Base-by-base conservation (phyloP, 257 asterid genomes). In the Lycium barbarum region DNA sequence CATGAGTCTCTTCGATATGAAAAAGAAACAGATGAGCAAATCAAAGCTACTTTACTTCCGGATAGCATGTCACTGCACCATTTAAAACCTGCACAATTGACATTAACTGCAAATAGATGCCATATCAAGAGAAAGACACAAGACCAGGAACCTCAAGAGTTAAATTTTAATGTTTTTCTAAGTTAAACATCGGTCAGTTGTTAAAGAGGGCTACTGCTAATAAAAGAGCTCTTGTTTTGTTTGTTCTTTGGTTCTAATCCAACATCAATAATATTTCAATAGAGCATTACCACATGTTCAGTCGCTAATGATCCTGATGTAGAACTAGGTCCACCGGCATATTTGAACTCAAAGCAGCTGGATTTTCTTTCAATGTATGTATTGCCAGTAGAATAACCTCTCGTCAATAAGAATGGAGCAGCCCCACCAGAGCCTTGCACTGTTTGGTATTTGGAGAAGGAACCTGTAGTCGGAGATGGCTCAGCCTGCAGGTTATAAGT, bases 391-490 rank as follows among this genome's bases (percentile, higher is more conserved):
- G 83, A 93, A 84, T 26, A 76, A 51, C 82, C 82, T 76, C 82
- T 76, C 9, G 65, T 76, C 65, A 82, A 73, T 12, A 88, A 84
- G 79, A 90, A 78, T 26, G 90, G 88, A 33, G 93, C 84, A 84
- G 86, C 89, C 81, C 87, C 92, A 87, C 91, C 87, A 86, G 95
- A 90, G 79, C 92, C 89, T 89, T 90, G 97, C 97, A 92, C 91
- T 87, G 89, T 74, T 83, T 91, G 95, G 85, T 91, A 86, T 86
- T 91, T 90, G 88, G 92, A 96, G 90, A 95, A 90, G 81, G 98
- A 93, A 53, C 99, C 99, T 20, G 98, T 96, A 70, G 99, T 96
- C 76, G 99, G 99, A 89, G 99, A 96, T 85, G 98, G 98, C 90
- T 96, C 99, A 80, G 96, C 97, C 99, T 96, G 95, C 82, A 76